These are phyloP conservation scores for Amesomyces nigricolor DNA, from an alignment of 2,329 filamentous ascomycete species.

Conservation along the genomic window DNA sequence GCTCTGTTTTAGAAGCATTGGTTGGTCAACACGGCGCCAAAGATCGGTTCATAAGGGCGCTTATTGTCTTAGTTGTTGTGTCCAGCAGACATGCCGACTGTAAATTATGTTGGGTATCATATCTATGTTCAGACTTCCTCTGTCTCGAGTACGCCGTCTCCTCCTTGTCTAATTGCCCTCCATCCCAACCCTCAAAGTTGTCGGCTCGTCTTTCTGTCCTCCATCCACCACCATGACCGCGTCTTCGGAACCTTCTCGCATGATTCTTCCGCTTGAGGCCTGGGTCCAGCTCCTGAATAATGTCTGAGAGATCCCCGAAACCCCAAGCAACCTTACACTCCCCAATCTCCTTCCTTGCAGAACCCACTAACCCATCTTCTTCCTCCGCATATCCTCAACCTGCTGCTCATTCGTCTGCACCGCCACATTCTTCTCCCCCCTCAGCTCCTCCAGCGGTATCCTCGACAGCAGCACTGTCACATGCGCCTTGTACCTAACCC, in stretches of 20 bases:
- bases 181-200: no score
- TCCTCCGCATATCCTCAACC: slow-evolving; percentile 26
- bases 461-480: slow-evolving; percentile 57
- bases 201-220: no score
- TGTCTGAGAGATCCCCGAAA: no score
- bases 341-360: no score
- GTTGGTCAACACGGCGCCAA: neutral
- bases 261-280: no score
- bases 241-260: no score
- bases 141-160: neutral
- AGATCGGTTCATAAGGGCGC: neutral
- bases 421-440: slow-evolving; percentile 41
- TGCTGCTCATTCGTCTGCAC: slow-evolving; percentile 40
- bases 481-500: slow-evolving; percentile 44
- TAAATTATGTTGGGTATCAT: slow-evolving; percentile 17
- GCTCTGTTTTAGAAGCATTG: neutral
- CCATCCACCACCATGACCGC: no score
- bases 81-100: neutral
- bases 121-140: neutral
- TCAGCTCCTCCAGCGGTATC: slow-evolving; percentile 50
- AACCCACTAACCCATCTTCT: slow-evolving; percentile 24
- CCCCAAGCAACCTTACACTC: no score
- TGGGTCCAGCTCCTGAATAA: no score
- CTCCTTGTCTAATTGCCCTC: neutral
- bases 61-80: neutral